Evolutionary conservation across 176 grass and related monocot species (phyloP).

Genomic region (Lolium rigidum): DNA sequence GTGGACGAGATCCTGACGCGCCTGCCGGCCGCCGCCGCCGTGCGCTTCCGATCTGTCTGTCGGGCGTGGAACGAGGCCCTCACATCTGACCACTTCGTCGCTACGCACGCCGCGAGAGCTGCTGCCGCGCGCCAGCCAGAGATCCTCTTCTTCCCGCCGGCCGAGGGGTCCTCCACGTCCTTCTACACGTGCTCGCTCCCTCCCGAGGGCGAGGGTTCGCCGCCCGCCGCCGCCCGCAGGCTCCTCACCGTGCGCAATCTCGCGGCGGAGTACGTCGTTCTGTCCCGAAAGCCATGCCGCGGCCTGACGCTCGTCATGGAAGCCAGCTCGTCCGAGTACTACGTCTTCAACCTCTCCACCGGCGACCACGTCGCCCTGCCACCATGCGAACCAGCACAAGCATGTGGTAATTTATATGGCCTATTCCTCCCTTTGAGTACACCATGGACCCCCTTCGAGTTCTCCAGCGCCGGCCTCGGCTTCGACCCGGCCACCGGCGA

Average conservation of each 20-base stretch:
- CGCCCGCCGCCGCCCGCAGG: neutral
- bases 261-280: neutral
- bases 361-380: slow-evolving; percentile 28
- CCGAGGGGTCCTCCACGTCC: neutral
- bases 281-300: slow-evolving; percentile 24
- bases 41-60: neutral
- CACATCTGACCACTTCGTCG: neutral
- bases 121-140: neutral
- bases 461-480: slow-evolving; percentile 8
- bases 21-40: neutral
- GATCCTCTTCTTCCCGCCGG: neutral
- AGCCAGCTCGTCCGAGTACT: neutral
- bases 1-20: slow-evolving; percentile 20
- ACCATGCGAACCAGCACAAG: neutral
- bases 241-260: slow-evolving; percentile 15
- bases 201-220: neutral
- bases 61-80: neutral
- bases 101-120: neutral
- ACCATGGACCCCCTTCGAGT: neutral
- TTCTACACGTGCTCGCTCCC: slow-evolving; percentile 9
- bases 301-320: slow-evolving; percentile 36
- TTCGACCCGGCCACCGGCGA: slow-evolving; percentile 25
- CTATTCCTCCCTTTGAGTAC: neutral
- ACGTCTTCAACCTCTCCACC: slow-evolving; percentile 39
- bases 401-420: neutral